Base-by-base conservation (phyloP, 495 filamentous ascomycete genomes). In the Bryoglossum gracile region DNA sequence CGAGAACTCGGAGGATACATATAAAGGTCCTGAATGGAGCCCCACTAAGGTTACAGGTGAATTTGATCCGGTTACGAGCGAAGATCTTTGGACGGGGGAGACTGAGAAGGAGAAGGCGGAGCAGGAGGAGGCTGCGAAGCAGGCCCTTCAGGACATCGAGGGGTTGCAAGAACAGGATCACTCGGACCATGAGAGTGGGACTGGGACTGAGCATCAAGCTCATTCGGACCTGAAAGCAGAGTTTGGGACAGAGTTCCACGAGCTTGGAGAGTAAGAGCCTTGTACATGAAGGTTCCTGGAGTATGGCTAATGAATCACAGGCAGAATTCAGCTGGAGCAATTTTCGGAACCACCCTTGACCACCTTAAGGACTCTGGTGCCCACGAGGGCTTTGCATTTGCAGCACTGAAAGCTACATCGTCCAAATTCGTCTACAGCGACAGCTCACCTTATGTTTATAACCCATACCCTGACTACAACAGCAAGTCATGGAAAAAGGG, bases 391-490 rank as follows among this genome's bases (percentile, higher is more conserved):
- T 37, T 45, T 39, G 50, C 61, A 34, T 51, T 61, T 16, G 51
- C 59, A 9, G 61, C 65, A 17, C 49, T 59, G 22, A 61, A 59
- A 17, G 47, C 30, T 37, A 53, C 34, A 6, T 40, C 32, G 28
- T 50, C 52, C 32, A 62, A 57, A 42, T 56, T 37, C 28, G 43
- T 22, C 43, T 62, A 45, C 53, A 72, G 22, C 28, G 16, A 46
- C 13, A 62, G 67, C 1, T 37, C 30, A 17, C 52, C 43, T 1
- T 68, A 65, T 38, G 48, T 62, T 24, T 76, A 72, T 54, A 68
- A 71, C 46, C 73, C 73, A 0, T 77, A 76, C 49, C 70, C 73
- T 0, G 62, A 69, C 13, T 71, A 74, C 54, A 69, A 71, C 40
- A 53, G 35, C 25, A 43, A 48, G 16, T n/a, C 48, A 17, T 59